Base-by-base conservation (phyloP, 768 basidiomycete genomes). In the Gymnopilus dilepis region DNA sequence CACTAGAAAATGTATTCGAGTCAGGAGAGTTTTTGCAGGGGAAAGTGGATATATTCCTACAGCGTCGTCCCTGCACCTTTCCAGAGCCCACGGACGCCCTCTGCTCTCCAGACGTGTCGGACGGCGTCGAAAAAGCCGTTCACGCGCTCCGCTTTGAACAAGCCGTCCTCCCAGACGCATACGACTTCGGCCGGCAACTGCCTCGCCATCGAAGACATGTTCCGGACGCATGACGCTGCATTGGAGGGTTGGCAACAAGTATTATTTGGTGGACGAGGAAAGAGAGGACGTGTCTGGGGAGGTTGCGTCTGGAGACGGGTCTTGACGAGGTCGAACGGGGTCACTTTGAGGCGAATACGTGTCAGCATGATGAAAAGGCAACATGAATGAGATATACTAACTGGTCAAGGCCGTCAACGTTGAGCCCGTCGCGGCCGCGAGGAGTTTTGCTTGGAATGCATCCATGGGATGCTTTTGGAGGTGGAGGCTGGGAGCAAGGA, bases 301-400 rank as follows among this genome's bases (percentile, higher is more conserved):
- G 89, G 89, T 72, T 92, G 95, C 0, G 97, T 99, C 74, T 99
- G 97, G 17, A 99, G 79, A 28, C 97, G 87, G 12, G 97, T 99
- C 75, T 99, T 99, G 67, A 99, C 84, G 57, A 99, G 95, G 76
- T 99, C 97, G 74, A 99, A 99, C 3, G 97, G 97, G 2, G 97
- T 99, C 97, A 99, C 97, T 99, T 72, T 9, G 59, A 59, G 31
- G 56, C 15, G 47, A n/a, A 11, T 2, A 31, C 2, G 41, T n/a
- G 37, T 66, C 61, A 33, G 67, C 58, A 50, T 21, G 33, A 56
- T 24, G 43, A 11, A 9, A 13, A 5, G 5, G 9, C 8, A 33
- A 53, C 17, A 26, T 19, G 54, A 28, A 26, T 47, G 31, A 34
- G 30, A 31, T 12, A 9, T 4, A 77, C 86, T 38, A 70, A 92